Conservation (phyloP, 75 land plant species). For the Cryptomeria japonica region DNA sequence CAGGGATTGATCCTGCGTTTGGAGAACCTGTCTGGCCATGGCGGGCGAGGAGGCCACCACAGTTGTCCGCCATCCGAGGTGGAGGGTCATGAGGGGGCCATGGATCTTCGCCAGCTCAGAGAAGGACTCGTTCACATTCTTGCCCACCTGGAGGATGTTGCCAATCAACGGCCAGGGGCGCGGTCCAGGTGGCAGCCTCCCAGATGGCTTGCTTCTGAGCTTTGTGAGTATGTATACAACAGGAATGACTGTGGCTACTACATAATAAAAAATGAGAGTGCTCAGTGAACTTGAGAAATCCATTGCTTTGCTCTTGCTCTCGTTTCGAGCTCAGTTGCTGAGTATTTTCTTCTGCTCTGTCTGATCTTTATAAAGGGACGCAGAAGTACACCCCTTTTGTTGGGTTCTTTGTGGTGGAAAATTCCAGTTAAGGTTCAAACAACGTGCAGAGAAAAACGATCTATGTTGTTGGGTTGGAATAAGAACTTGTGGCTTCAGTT, state of each 20-base stretch:
- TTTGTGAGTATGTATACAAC: not conserved
- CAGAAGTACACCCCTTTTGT: too few species aligned
- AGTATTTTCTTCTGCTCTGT: too few species aligned
- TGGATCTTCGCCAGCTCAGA: constrained; percentile 14
- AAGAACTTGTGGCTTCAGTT: too few species aligned
- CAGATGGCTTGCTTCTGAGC: not conserved
- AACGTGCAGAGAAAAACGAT: too few species aligned
- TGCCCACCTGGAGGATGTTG: constrained; percentile 27
- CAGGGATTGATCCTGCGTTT: constrained; percentile 35
- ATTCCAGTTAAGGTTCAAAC: too few species aligned
- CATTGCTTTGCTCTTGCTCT: not conserved
- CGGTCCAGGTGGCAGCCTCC: constrained; percentile 27
- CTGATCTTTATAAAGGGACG: too few species aligned
- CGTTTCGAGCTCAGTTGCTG: too few species aligned
- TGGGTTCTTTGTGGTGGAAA: too few species aligned
- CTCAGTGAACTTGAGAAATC: not conserved
- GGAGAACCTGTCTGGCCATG: constrained; percentile 39
- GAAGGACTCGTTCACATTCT: constrained; percentile 1
- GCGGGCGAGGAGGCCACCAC: constrained; percentile 38
- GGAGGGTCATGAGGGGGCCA: constrained; percentile 43
- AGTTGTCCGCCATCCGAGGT: constrained; percentile 33
- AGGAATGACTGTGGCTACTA: too few species aligned
- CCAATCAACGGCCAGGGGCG: constrained; percentile 31
- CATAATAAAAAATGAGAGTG: too few species aligned
- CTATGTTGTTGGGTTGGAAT: too few species aligned